These are phyloP conservation scores for Meyerozyma athensensis DNA, from an alignment of 1,139 yeast species.

Conservation along the genomic window DNA sequence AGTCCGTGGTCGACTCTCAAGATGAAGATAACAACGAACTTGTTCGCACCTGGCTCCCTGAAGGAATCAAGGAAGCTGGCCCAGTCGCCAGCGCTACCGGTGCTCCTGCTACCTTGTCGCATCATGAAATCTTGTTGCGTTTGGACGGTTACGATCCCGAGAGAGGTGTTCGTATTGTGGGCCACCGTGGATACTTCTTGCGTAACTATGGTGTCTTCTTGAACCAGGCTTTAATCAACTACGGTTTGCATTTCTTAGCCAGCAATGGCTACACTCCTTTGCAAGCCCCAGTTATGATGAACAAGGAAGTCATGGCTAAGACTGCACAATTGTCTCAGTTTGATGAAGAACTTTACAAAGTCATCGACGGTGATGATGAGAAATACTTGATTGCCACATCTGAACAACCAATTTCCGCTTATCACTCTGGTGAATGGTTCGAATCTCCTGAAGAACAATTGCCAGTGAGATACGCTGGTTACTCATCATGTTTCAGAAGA, in stretches of 20 bases:
- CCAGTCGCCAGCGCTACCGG: constrained; percentile 70
- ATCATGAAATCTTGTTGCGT: constrained; percentile 91
- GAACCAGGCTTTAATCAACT: constrained; percentile 96
- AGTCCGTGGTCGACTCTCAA: constrained; percentile 78
- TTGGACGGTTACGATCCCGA: constrained; percentile 98
- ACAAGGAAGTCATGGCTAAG: constrained; percentile 98
- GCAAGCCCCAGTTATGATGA: constrained; percentile 99
- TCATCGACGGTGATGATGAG: constrained; percentile 94
- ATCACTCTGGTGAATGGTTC: constrained; percentile 97
- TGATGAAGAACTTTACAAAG: constrained; percentile 96
- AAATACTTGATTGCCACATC: constrained; percentile 97
- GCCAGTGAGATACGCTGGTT: constrained; percentile 95
- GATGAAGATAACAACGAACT: constrained; percentile 90
- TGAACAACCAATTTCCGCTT: constrained; percentile 98
- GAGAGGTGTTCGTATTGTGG: constrained; percentile 96
- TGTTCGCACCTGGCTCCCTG: constrained; percentile 84
- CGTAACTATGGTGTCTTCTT: constrained; percentile 94
- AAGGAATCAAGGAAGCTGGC: constrained; percentile 48
- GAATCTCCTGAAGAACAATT: constrained; percentile 96
- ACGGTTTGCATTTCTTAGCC: constrained; percentile 82
- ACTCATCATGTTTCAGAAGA: constrained; percentile 97
- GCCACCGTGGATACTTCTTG: constrained; percentile 97
- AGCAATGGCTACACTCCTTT: constrained; percentile 79
- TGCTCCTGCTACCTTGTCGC: constrained; percentile 77
- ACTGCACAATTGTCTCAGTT: constrained; percentile 98